Percentiles rank a stretch among this genome's conserved stretches.
Evolutionary conservation across 2,329 filamentous ascomycete species (phyloP).

Genomic region (Aspergillus sp.): DNA sequence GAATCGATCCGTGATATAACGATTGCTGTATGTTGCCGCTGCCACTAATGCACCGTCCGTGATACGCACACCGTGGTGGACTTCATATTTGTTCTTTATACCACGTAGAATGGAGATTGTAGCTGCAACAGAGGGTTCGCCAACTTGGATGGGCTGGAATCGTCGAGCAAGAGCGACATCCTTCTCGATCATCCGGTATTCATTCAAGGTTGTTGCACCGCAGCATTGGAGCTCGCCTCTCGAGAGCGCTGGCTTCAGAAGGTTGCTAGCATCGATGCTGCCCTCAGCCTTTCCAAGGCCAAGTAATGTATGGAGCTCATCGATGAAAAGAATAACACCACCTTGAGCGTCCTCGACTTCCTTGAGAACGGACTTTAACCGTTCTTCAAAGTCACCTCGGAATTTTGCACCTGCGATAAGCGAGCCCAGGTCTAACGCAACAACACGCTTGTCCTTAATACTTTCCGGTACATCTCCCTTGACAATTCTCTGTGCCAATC

Average conservation of each 20-base stretch:
- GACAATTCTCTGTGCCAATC: slow-evolving; percentile 81
- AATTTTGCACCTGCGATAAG: slow-evolving; percentile 96
- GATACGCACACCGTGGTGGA: slow-evolving; percentile 93
- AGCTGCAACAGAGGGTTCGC: slow-evolving; percentile 81
- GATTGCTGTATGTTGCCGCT: slow-evolving; percentile 84
- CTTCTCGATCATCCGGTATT: slow-evolving; percentile 92
- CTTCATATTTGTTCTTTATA: slow-evolving; percentile 96
- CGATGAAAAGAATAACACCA: slow-evolving; percentile 87
- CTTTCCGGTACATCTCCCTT: slow-evolving; percentile 91
- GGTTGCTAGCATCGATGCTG: slow-evolving; percentile 90
- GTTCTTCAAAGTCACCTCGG: slow-evolving; percentile 90
- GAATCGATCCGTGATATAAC: slow-evolving; percentile 94
- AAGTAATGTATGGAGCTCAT: slow-evolving; percentile 85
- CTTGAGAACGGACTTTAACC: slow-evolving; percentile 80
- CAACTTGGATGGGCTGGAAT: slow-evolving; percentile 92
- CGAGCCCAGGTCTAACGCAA: slow-evolving; percentile 80
- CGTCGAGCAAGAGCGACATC: slow-evolving; percentile 86
- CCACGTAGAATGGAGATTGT: slow-evolving; percentile 92
- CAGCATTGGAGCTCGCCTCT: slow-evolving; percentile 91
- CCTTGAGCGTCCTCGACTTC: slow-evolving; percentile 87
- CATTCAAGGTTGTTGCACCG: slow-evolving; percentile 84
- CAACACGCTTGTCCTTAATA: slow-evolving; percentile 87
- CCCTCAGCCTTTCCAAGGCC: slow-evolving; percentile 93
- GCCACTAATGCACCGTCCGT: slow-evolving; percentile 88
- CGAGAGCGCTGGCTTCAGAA: slow-evolving; percentile 88